Conservation (phyloP, 2,329 filamentous ascomycete species). For the Rasamsonia emersonii region DNA sequence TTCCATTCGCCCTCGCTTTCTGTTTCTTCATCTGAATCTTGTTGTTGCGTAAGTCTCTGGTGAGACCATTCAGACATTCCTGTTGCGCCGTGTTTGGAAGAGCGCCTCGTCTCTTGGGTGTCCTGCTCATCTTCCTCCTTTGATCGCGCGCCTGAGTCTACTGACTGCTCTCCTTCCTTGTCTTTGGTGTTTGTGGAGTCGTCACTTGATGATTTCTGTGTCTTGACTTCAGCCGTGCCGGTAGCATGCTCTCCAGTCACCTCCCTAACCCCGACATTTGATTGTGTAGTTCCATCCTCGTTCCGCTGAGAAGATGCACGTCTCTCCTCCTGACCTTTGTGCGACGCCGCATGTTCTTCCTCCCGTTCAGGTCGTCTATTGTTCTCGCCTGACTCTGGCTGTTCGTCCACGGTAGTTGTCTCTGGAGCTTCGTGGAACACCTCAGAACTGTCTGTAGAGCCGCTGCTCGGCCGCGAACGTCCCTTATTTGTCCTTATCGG, state of each 20-base stretch:
- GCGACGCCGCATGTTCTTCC: not conserved
- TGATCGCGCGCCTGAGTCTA: no score
- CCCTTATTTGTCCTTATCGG: slow-evolving; percentile 23
- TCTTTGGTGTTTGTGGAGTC: not conserved
- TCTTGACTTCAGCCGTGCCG: not conserved
- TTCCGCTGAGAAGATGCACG: not conserved
- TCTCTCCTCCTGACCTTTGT: not conserved
- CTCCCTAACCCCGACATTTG: not conserved
- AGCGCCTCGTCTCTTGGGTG: slow-evolving; percentile 8
- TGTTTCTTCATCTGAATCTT: slow-evolving; percentile 34
- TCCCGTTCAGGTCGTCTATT: slow-evolving; percentile 2
- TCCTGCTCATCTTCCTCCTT: slow-evolving; percentile 5
- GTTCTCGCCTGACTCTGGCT: not conserved
- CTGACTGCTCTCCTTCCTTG: not conserved
- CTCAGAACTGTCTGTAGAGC: slow-evolving; percentile 11
- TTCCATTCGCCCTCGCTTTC: slow-evolving; percentile 74
- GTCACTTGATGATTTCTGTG: slow-evolving; percentile 1
- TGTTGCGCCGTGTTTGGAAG: slow-evolving; percentile 17
- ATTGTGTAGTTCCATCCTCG: not conserved
- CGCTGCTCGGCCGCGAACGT: slow-evolving; percentile 10
- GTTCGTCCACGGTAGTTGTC: not conserved
- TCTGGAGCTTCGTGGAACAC: slow-evolving; percentile 16
- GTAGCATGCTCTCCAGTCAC: not conserved
- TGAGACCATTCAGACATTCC: slow-evolving; percentile 80
- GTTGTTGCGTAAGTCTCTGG: slow-evolving; percentile 58